Evolutionary conservation across 331 rosid species (phyloP), one percentile per base, ranked within the genome.

Genomic region (Pyracantha coccinea): DNA sequence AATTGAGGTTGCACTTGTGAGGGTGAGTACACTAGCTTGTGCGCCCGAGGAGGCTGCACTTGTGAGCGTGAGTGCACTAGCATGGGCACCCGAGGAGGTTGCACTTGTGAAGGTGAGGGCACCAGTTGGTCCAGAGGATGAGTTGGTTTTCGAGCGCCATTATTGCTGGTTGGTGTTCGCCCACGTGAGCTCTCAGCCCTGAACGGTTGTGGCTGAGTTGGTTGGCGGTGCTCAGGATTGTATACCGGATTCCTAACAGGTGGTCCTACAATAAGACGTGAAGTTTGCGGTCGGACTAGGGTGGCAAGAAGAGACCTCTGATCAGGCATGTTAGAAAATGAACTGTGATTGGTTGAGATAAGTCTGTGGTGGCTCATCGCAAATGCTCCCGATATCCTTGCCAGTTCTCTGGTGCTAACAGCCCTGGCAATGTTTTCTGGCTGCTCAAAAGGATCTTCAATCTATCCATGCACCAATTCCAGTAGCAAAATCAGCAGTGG

Each of bases 361-460:
- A 94, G 90, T 19, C 63, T 60, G 44, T 13, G 6, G 66, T 23
- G 45, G 8, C 91, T 86, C 35, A 17, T 75, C 62, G 20, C 53
- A 76, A 94, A 84, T 17, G 87, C 86, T 63, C 80, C 86, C 0
- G 89, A 62, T 80, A 94, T 86, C 89, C 80, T 92, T 0, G 24
- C 4, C 88, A 94, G 53, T 44, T 85, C 86, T 57, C 72, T 77
- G 33, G 14, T 13, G 23, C 80, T 77, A 66, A 94, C 92, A 25
- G 89, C 84, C 80, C 97, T 86, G 1, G 97, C 89, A 31, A 83
- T 65, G 69, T 94, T 94, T 72, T 77, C 86, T 2, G 92, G 93
- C 81, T 88, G 97, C 86, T 87, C 91, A 78, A 94, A 89, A 70
- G 99, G 99, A 85, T 94, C 99, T 83, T 94, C 99, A 54, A 94